Conservation (phyloP, 306 rosid species). For the Cucumis sativus region DNA sequence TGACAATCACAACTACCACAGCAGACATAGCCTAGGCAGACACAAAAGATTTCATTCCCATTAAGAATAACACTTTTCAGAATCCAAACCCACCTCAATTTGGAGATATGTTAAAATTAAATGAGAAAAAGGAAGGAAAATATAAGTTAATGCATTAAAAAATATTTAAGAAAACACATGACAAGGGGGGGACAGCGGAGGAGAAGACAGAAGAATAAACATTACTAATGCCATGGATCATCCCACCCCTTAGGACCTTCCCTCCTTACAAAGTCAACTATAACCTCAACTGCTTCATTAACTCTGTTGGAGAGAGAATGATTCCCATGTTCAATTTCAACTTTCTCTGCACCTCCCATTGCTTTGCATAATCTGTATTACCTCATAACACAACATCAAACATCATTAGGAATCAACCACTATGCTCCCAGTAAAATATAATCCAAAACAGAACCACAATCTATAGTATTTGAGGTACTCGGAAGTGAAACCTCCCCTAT, state of each 20-base stretch:
- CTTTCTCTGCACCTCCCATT: slow-evolving; percentile 91
- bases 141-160: background rate
- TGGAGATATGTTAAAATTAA: background rate
- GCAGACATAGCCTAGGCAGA: background rate
- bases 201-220: background rate
- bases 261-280: slow-evolving; percentile 67
- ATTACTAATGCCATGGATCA: slow-evolving; percentile 79
- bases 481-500: too few relatives aligned
- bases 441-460: too few relatives aligned
- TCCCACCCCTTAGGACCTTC: slow-evolving; percentile 98
- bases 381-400: slow-evolving; percentile 5
- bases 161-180: background rate
- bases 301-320: slow-evolving; percentile 94
- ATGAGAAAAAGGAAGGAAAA: background rate
- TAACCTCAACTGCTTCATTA: slow-evolving; percentile 67
- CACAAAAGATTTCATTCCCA: background rate
- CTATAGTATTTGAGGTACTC: too few relatives aligned
- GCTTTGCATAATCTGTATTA: slow-evolving; percentile 78
- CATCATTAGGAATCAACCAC: background rate
- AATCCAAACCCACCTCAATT: background rate
- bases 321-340: slow-evolving; percentile 80
- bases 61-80: background rate
- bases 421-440: background rate
- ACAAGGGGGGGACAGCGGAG: background rate
- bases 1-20: background rate